phyloP scores from a whole-genome alignment of 1,284 basidiomycete genomes.

The Malassezia pachydermatis region DNA sequence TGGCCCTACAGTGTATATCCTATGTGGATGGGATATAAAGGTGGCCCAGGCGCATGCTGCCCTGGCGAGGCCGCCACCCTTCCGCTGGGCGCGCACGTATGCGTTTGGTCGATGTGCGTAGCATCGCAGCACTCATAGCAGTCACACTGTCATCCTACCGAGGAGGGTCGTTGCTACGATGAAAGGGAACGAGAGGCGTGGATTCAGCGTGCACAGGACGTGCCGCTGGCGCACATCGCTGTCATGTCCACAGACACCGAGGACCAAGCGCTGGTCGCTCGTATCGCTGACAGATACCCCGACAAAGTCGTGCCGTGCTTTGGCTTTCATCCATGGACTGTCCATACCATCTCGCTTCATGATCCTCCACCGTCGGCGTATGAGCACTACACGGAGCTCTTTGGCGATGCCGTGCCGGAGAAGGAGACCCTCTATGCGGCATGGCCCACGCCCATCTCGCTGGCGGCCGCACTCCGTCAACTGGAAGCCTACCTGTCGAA shows the following conservation, averaged over 20 bases:
- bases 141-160: slow-evolving; percentile 40
- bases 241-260: slow-evolving; percentile 36
- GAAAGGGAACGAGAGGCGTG: slow-evolving; percentile 17
- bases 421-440: slow-evolving; percentile 24
- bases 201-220: slow-evolving; percentile 7
- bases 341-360: slow-evolving; percentile 31
- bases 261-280: slow-evolving; percentile 33
- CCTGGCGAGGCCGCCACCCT: no score
- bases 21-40: no score
- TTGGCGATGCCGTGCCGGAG: slow-evolving; percentile 15
- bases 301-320: slow-evolving; percentile 28
- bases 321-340: slow-evolving; percentile 40
- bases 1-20: no score
- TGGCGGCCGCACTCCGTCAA: slow-evolving; percentile 18
- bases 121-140: slow-evolving; percentile 2
- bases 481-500: slow-evolving; percentile 21
- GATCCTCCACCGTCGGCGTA: slow-evolving; percentile 18
- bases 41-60: no score
- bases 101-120: slow-evolving; percentile 9
- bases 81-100: not conserved
- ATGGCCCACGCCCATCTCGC: slow-evolving; percentile 28
- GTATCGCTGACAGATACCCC: slow-evolving; percentile 15
- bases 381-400: slow-evolving; percentile 27
- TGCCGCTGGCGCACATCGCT: slow-evolving; percentile 19
- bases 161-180: slow-evolving; percentile 23